These are phyloP conservation scores for Pachysandra terminalis DNA, from an alignment of 164 flowering plant species.

Conservation along the genomic window DNA sequence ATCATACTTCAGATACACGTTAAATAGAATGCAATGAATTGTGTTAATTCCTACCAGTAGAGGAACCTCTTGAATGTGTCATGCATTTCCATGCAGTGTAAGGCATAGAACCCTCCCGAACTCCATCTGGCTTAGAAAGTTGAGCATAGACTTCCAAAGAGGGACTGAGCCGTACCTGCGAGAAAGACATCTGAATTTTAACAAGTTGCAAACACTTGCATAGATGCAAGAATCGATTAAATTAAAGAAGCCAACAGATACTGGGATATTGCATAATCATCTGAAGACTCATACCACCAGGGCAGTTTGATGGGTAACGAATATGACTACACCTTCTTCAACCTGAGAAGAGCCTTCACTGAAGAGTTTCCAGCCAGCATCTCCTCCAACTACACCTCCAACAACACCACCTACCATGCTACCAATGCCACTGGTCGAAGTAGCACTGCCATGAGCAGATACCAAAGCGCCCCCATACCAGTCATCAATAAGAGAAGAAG, in stretches of 20 bases:
- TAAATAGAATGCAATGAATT: slow-evolving; percentile 8
- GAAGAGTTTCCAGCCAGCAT: slow-evolving; percentile 73
- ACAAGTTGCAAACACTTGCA: slow-evolving; percentile 6
- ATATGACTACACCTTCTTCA: slow-evolving; percentile 95
- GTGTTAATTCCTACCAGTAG: slow-evolving; percentile 45
- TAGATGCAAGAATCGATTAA: slow-evolving; percentile 9
- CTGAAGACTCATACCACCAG: slow-evolving; percentile 79
- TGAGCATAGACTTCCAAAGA: slow-evolving; percentile 68
- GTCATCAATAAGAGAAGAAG: slow-evolving; percentile 81
- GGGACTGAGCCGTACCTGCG: slow-evolving; percentile 78
- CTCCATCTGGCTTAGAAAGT: slow-evolving; percentile 86
- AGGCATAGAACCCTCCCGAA: slow-evolving; percentile 91
- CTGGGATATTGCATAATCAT: slow-evolving; percentile 30
- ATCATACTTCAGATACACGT: slow-evolving; percentile 5
- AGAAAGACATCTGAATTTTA: slow-evolving; percentile 15
- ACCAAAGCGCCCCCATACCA: slow-evolving; percentile 33
- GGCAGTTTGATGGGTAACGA: slow-evolving; percentile 87
- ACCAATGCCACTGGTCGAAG: slow-evolving; percentile 58
- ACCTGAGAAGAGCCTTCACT: slow-evolving; percentile 64
- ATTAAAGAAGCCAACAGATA: slow-evolving; percentile 22
- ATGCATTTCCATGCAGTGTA: slow-evolving; percentile 91
- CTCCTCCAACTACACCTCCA: slow-evolving; percentile 62
- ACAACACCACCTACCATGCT: slow-evolving; percentile 80
- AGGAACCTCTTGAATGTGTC: slow-evolving; percentile 30
- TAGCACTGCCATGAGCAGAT: slow-evolving; percentile 41